Evolutionary conservation across 768 basidiomycete genomes (phyloP).

Genomic region (Lentinus tigrinus): DNA sequence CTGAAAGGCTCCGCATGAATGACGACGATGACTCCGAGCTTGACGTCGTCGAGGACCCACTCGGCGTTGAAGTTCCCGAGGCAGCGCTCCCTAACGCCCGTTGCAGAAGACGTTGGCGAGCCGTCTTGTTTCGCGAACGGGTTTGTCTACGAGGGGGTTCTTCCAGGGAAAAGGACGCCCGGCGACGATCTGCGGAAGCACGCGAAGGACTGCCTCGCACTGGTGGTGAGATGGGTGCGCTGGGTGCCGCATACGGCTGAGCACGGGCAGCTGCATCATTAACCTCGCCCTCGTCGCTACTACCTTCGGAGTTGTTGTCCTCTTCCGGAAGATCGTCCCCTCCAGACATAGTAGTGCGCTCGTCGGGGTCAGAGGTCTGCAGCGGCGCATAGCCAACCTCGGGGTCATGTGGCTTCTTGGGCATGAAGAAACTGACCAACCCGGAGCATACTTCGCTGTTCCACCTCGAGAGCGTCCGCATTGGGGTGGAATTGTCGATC

Average conservation of each 20-base stretch:
- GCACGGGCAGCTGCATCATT: not conserved
- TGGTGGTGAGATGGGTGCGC: not conserved
- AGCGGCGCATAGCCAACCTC: conserved; percentile 21
- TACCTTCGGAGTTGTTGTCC: conserved; percentile 9
- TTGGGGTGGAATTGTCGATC: conserved; percentile 15
- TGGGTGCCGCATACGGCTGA: not conserved
- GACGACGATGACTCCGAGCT: conserved; percentile 15
- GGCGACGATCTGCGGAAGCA: not conserved
- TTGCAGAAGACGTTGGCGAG: not conserved
- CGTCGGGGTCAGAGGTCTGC: conserved; percentile 8
- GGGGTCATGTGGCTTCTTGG: conserved; percentile 7
- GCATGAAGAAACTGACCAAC: conserved; percentile 3
- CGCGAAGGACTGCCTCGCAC: not conserved
- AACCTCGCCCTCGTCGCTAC: conserved; percentile 7
- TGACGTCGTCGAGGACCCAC: conserved; percentile 10
- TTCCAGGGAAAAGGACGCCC: not conserved
- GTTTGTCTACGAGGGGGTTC: not conserved
- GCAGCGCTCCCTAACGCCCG: not conserved
- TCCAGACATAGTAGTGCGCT: not conserved
- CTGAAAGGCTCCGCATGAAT: conserved; percentile 13
- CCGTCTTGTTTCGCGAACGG: not conserved
- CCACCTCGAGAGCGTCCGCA: not conserved
- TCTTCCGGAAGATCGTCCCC: not conserved
- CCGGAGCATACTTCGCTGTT: conserved; percentile 5
- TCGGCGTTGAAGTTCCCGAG: not conserved